phyloP scores from a whole-genome alignment of 208 protist genomes.

The Leishmania martiniquensis region DNA sequence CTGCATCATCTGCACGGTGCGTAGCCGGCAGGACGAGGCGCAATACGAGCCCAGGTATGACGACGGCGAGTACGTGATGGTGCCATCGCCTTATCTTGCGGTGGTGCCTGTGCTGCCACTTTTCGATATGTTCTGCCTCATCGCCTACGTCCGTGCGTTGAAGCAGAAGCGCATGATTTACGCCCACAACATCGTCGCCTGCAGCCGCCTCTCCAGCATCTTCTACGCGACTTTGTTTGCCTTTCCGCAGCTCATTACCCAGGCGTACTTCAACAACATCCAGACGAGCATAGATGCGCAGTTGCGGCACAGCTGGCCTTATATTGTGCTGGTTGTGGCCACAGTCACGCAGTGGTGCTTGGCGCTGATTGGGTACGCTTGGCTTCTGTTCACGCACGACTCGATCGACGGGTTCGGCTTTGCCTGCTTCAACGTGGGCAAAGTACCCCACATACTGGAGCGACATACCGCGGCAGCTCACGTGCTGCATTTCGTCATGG shows the following conservation, averaged over 20 bases:
- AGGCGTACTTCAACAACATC: constrained; percentile 53
- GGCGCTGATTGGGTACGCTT: constrained; percentile 49
- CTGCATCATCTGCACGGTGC: constrained; percentile 63
- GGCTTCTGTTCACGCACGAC: constrained; percentile 52
- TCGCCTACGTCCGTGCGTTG: constrained; percentile 46
- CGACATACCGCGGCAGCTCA: constrained; percentile 40
- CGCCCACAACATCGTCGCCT: constrained; percentile 67
- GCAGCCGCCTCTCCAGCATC: constrained; percentile 49
- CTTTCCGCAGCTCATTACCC: constrained; percentile 71
- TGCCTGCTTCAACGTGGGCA: constrained; percentile 63
- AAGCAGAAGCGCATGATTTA: constrained; percentile 34
- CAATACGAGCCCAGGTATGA: constrained; percentile 37
- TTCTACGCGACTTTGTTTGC: constrained; percentile 60
- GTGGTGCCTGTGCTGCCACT: constrained; percentile 70
- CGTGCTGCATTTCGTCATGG: constrained; percentile 45
- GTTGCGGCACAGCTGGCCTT: constrained; percentile 24
- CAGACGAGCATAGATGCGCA: neutral
- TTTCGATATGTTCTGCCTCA: constrained; percentile 66
- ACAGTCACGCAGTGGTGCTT: constrained; percentile 44
- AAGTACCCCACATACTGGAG: constrained; percentile 32
- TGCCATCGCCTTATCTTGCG: constrained; percentile 67
- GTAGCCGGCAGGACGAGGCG: constrained; percentile 43
- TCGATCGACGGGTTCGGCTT: constrained; percentile 76
- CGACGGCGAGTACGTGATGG: constrained; percentile 24
- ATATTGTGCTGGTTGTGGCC: constrained; percentile 42